Evolutionary conservation across 2,329 filamentous ascomycete genomes (phyloP), one percentile per base, ranked within the genome.

Genomic region (Colletotrichum simmondsii): DNA sequence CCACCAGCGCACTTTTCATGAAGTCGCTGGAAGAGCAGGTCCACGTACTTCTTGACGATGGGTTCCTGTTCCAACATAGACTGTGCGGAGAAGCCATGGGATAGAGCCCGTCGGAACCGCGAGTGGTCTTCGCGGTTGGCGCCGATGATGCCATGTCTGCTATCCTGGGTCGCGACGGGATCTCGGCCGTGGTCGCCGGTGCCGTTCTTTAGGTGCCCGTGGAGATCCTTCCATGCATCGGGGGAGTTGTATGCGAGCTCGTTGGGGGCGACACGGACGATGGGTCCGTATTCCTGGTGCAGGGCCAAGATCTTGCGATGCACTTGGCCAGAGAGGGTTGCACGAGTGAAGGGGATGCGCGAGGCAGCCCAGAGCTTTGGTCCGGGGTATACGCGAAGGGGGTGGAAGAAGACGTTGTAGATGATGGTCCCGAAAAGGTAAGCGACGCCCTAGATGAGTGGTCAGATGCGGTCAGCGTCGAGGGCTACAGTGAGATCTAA

Each of bases 211-310:
- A 72, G 56, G 58, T 80, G 77, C 6, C 80, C 80, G 66, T 84
- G 83, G 42, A 87, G 83, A 37, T 87, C 83, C 73, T 82, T 81
- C 80, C 83, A 85, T 10, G 76, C 76, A 3, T 79, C 70, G 4
- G 79, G 77, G n/a, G 80, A 76, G 53, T 79, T 82, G 75, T 85
- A 88, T 1, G 85, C 83, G 3, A 88, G 80, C 74, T 87, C 85
- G 67, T 85, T 80, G 1, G 87, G 86, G 5, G 81, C 82, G 35
- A 87, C 77, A 6, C 87, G 83, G 5, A 88, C 85, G 2, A 88
- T 80, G 1, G 81, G 79, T 7, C 87, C 86, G 70, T 86, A 85
- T 53, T 78, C 69, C 4, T 79, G 73, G 74, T 86, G 84, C 14
- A 86, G 76, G 10, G 74, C 73, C 26, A 77, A 75, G 35, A 81